These are phyloP conservation scores for Phytopythium litorale DNA, from an alignment of 352 stramenopile species.

Conservation along the genomic window DNA sequence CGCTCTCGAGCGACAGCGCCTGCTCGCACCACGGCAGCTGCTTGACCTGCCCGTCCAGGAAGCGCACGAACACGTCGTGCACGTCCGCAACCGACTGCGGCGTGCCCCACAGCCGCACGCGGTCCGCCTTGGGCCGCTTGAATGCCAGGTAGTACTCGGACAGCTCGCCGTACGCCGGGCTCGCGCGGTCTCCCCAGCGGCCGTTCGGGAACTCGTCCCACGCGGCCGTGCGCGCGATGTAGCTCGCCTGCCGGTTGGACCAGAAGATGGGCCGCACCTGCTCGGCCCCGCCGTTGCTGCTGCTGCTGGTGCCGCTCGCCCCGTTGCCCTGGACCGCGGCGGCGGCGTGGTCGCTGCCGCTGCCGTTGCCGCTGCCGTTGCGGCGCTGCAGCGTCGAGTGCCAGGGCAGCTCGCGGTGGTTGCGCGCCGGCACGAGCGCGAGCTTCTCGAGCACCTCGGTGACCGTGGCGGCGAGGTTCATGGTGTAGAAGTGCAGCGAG, in stretches of 20 bases:
- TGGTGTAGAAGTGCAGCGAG: conserved; percentile 94
- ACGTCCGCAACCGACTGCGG: conserved; percentile 88
- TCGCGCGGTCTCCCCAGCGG: conserved; percentile 94
- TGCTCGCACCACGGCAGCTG: conserved; percentile 97
- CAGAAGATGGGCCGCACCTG: conserved; percentile 97
- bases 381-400: conserved; percentile 62
- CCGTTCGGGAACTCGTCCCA: conserved; percentile 98
- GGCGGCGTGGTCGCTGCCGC: conserved; percentile 2
- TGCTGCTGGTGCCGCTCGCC: conserved; percentile 32
- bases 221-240: conserved; percentile 94
- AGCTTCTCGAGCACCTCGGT: conserved; percentile 80
- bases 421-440: conserved; percentile 52
- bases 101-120: conserved; percentile 75
- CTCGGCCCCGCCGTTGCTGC: conserved; percentile 58
- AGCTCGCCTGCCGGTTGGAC: conserved; percentile 96
- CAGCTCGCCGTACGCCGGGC: conserved; percentile 94
- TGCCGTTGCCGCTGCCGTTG: conserved; percentile 32
- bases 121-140: conserved; percentile 76
- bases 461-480: conserved; percentile 91
- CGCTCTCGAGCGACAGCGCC: conserved; percentile 91
- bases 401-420: conserved; percentile 71
- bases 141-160: conserved; percentile 93
- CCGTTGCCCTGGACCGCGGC: conserved; percentile 47
- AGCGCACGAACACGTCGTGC: conserved; percentile 93
- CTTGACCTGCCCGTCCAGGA: conserved; percentile 74